A percentile compares a stretch with the other conserved stretches of the same genome.
Conservation (phyloP, 139 green algal genomes). For the Micractinium sp. region DNA sequence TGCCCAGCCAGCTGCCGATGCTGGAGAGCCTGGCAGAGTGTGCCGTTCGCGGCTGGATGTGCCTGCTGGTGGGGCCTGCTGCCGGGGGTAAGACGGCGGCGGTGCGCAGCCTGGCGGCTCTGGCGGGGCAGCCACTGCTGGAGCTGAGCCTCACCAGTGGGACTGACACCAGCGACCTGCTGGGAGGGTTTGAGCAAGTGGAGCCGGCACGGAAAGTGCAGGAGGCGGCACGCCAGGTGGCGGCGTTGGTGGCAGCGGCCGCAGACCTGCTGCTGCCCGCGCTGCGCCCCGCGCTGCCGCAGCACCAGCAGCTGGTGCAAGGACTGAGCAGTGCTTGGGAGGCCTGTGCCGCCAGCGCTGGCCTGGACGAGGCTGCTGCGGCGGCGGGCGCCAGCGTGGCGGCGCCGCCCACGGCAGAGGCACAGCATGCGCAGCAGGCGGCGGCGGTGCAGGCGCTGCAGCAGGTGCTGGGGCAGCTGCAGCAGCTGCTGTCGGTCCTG, state of each 20-base stretch:
- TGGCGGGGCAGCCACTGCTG: slow-evolving; percentile 65
- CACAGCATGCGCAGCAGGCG: slow-evolving; percentile 34
- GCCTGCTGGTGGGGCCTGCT: slow-evolving; percentile 70
- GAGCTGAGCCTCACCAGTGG: slow-evolving; percentile 86
- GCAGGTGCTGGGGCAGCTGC: slow-evolving; percentile 33
- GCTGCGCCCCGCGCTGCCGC: neutral
- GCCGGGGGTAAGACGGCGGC: slow-evolving; percentile 57
- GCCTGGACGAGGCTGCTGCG: neutral
- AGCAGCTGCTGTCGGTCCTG: slow-evolving; percentile 26
- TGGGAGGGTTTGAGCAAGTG: slow-evolving; percentile 98
- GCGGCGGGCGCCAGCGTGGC: neutral
- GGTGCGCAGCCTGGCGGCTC: slow-evolving; percentile 30
- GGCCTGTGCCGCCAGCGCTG: neutral
- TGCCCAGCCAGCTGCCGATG: slow-evolving; percentile 64
- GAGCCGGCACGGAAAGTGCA: slow-evolving; percentile 56
- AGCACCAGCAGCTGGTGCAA: slow-evolving; percentile 28
- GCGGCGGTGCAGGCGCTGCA: slow-evolving; percentile 11
- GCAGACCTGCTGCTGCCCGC: slow-evolving; percentile 50
- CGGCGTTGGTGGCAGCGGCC: slow-evolving; percentile 28
- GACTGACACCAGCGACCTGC: slow-evolving; percentile 95
- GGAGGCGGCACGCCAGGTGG: neutral
- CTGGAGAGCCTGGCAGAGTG: slow-evolving; percentile 74
- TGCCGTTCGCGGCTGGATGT: slow-evolving; percentile 71
- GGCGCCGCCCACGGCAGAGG: neutral
- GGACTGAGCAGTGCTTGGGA: neutral